Base-by-base conservation (phyloP, 176 grass and related monocot genomes). In the Lolium perenne region DNA sequence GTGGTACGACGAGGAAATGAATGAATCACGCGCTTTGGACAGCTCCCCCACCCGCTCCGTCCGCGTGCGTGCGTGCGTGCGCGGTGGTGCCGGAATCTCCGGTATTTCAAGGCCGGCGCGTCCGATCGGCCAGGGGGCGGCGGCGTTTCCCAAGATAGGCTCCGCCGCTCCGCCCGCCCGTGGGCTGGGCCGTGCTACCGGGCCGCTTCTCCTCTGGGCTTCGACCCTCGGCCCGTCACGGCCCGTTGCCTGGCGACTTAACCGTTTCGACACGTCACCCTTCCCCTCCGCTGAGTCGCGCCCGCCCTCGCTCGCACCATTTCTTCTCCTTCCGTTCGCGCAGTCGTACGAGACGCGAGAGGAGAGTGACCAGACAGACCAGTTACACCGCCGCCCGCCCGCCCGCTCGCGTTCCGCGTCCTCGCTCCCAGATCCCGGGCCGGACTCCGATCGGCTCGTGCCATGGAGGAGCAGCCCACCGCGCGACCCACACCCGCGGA, bases 21-120 rank as follows among this genome's bases (percentile, higher is more conserved):
- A 58, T 41, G 11, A 29, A 82, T 87, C 89, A 87, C 89, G 80
- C 67, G 85, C 72, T 75, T 74, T 80, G 85, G 58, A 84, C 74
- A 73, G 56, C 12, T 13, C 46, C 41, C 43, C 16, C n/a, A n/a
- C 29, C 11, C 14, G 15, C 57, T 59, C 49, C 71, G 71, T 35
- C 32, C 32, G 32, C 32, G 32, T 35, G 32, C 32, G 32, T 35
- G 32, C 32, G 32, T 35, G 20, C 38, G 66, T n/a, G n/a, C 25
- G 49, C 25, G 26, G 64, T 56, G 85, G 85, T 81, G 60, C 59
- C 76, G 69, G 74, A 77, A 4, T 5, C 59, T 66, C 40, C 54
- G 0, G 71, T 32, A 77, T 62, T 76, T 84, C 69, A 89, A 70
- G 77, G 40, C 82, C 58, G 18, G 59, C 62, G 65, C 55, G 45